These are phyloP conservation scores for Chiua sp. DNA, from an alignment of 1,284 basidiomycete genomes.

Conservation along the genomic window DNA sequence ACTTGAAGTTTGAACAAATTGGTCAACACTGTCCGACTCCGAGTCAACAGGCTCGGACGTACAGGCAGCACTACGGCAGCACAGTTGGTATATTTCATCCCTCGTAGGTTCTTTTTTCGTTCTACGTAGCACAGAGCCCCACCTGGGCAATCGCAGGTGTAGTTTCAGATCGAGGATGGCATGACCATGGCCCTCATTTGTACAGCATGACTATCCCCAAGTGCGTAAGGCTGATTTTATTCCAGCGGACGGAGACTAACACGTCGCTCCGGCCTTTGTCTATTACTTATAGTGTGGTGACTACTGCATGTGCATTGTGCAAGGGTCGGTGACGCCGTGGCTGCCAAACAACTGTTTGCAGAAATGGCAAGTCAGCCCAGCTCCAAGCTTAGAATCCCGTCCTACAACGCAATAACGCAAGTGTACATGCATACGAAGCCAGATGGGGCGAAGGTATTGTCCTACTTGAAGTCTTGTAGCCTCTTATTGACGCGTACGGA, in stretches of 20 bases:
- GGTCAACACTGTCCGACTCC: conserved; percentile 65
- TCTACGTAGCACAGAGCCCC: conserved; percentile 47
- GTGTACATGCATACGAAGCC: conserved; percentile 92
- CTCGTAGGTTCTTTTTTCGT: conserved; percentile 62
- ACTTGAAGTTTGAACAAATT: no score
- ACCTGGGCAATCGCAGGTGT: conserved; percentile 63
- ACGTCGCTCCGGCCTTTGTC: conserved; percentile 57
- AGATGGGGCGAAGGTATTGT: conserved; percentile 76
- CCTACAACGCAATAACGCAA: conserved; percentile 99
- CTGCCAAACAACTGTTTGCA: conserved; percentile 83
- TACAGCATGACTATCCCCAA: conserved; percentile 98
- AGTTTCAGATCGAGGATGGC: conserved; percentile 79
- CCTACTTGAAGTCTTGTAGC: conserved; percentile 83
- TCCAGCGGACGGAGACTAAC: conserved; percentile 81
- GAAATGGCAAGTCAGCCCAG: conserved; percentile 82
- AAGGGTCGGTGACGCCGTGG: conserved; percentile 87
- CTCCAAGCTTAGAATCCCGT: conserved; percentile 91
- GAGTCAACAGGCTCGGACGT: no score
- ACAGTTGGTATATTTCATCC: conserved; percentile 69
- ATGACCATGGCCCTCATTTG: conserved; percentile 91
- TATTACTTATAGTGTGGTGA: conserved; percentile 96
- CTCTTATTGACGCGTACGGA: conserved; percentile 94
- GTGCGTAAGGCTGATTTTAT: conserved; percentile 92
- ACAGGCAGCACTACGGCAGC: conserved; percentile 64
- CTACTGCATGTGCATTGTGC: conserved; percentile 95